Conservation (phyloP, 1,284 basidiomycete genomes). For the Ustilago vetiveriae region DNA sequence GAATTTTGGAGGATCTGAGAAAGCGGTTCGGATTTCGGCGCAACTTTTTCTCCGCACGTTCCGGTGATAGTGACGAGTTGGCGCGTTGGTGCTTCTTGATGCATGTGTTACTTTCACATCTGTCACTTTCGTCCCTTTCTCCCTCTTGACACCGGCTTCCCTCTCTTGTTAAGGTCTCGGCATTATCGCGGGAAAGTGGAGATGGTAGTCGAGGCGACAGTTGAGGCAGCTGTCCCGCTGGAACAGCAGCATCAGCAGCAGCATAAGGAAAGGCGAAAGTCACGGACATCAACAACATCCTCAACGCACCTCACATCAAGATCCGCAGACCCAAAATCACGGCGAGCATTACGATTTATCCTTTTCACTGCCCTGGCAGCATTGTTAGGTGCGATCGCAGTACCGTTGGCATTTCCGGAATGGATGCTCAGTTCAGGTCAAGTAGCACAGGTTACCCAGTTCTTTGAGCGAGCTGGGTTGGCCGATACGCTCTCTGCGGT, state of each 20-base stretch:
- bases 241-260: too few species aligned
- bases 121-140: too few species aligned
- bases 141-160: too few species aligned
- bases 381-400: neutral
- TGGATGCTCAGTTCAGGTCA: slow-evolving; percentile 24
- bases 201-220: neutral
- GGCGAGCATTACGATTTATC: slow-evolving; percentile 4
- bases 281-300: neutral
- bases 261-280: too few species aligned
- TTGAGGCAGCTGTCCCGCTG: neutral
- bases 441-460: slow-evolving; percentile 31
- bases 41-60: neutral
- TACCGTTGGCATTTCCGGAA: slow-evolving; percentile 30
- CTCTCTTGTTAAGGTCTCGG: neutral
- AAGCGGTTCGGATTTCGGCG: neutral
- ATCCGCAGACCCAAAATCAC: neutral
- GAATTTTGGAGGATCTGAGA: neutral
- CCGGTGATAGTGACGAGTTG: too few species aligned
- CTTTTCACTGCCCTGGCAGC: slow-evolving; percentile 8
- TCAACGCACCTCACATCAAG: too few species aligned
- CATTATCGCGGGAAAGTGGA: neutral
- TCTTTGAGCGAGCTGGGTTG: slow-evolving; percentile 30
- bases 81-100: too few species aligned
- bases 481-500: slow-evolving; percentile 1
- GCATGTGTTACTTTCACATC: too few species aligned